These are phyloP conservation scores for Coprinellus micaceus DNA, from an alignment of 768 basidiomycete species.

Conservation along the genomic window DNA sequence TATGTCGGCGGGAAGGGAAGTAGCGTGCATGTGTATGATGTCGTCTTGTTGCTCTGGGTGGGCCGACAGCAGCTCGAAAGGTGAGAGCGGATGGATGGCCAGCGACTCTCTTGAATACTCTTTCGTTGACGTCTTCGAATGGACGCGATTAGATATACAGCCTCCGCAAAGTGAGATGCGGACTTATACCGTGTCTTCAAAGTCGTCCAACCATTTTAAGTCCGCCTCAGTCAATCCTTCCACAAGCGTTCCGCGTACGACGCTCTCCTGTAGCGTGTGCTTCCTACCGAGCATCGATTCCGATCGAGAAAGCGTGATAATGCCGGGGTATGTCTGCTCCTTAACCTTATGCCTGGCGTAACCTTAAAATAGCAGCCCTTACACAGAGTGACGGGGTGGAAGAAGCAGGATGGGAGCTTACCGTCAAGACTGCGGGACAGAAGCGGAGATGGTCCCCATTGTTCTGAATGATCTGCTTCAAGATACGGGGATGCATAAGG, in stretches of 20 bases:
- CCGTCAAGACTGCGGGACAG: slow-evolving; percentile 71
- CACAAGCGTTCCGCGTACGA: slow-evolving; percentile 78
- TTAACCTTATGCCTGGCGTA: slow-evolving; percentile 80
- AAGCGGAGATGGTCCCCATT: slow-evolving; percentile 60
- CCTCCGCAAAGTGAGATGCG: slow-evolving; percentile 16
- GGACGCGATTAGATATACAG: not conserved
- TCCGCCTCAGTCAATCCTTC: slow-evolving; percentile 65
- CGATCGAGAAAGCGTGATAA: slow-evolving; percentile 58
- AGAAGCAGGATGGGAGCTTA: slow-evolving; percentile 29
- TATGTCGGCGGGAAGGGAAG: slow-evolving; percentile 34
- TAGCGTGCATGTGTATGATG: slow-evolving; percentile 41
- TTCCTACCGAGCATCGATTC: slow-evolving; percentile 38
- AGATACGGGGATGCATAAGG: slow-evolving; percentile 80
- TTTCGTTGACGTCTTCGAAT: slow-evolving; percentile 37
- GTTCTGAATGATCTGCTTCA: slow-evolving; percentile 74
- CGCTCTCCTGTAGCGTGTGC: slow-evolving; percentile 55
- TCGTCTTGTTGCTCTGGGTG: slow-evolving; percentile 17
- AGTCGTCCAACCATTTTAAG: slow-evolving; percentile 63
- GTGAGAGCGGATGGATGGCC: slow-evolving; percentile 51
- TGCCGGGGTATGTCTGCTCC: slow-evolving; percentile 66
- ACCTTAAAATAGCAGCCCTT: slow-evolving; percentile 39
- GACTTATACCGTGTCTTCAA: slow-evolving; percentile 66
- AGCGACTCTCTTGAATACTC: slow-evolving; percentile 66
- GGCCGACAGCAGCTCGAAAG: slow-evolving; percentile 28
- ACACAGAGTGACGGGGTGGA: not conserved